Conservation (phyloP, 225 moss, liverwort and hornwort species). For the Pseudoscleropodium purum region DNA sequence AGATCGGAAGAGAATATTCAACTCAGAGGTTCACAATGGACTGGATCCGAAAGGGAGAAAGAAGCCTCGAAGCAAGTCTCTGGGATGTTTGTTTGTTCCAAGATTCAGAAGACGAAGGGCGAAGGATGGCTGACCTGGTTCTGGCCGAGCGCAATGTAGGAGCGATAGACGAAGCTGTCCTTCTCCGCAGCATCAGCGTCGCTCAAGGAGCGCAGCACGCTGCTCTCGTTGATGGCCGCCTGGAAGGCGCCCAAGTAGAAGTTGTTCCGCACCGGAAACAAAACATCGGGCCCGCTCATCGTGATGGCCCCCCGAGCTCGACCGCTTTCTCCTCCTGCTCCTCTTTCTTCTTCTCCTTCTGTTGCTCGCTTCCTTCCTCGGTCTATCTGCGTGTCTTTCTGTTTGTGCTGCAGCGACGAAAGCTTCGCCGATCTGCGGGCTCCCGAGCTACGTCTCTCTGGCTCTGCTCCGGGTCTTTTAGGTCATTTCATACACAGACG, state of each 20-base stretch:
- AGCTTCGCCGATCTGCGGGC: not conserved
- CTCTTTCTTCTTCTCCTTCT: not conserved
- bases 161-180: slow-evolving; percentile 77
- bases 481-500: not conserved
- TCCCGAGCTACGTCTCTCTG: not conserved
- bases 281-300: slow-evolving; percentile 92
- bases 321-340: not conserved
- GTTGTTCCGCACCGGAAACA: slow-evolving; percentile 79
- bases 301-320: not conserved
- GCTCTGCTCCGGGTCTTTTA: not conserved
- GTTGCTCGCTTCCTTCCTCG: not conserved
- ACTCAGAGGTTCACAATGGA: not conserved
- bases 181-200: slow-evolving; percentile 58
- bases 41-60: not conserved
- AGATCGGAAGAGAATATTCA: not conserved
- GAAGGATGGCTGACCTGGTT: slow-evolving; percentile 40
- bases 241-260: slow-evolving; percentile 93
- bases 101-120: not conserved
- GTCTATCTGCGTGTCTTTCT: not conserved
- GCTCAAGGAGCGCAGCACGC: slow-evolving; percentile 44
- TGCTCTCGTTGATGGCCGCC: slow-evolving; percentile 88
- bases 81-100: too few species aligned
- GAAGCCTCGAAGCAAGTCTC: not conserved
- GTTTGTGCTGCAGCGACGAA: not conserved
- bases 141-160: slow-evolving; percentile 86